Evolutionary conservation across 768 basidiomycete genomes (phyloP).

Genomic region (Asterophora parasitica): DNA sequence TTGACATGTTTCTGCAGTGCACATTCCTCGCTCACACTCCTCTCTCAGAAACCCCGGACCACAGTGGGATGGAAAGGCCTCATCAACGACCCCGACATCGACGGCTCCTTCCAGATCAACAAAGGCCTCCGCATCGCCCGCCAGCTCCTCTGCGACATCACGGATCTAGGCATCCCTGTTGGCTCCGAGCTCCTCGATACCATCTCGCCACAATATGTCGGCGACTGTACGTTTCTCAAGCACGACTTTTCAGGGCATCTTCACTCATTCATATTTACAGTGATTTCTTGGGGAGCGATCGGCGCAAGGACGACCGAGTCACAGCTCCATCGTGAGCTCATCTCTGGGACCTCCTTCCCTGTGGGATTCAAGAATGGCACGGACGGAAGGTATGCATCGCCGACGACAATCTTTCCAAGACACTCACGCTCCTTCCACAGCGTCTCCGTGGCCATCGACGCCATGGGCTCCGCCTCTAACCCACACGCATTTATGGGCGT

Average conservation of each 20-base stretch:
- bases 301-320: slow-evolving; percentile 97
- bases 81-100: too few relatives aligned
- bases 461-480: too few relatives aligned
- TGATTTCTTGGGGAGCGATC: slow-evolving; percentile 92
- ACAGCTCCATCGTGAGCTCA: slow-evolving; percentile 94
- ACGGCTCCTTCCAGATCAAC: too few relatives aligned
- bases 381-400: too few relatives aligned
- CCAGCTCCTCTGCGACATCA: slow-evolving; percentile 85
- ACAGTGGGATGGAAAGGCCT: too few relatives aligned
- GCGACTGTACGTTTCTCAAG: slow-evolving; percentile 64
- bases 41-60: too few relatives aligned
- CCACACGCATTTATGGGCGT: slow-evolving; percentile 97
- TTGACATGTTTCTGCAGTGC: slow-evolving; percentile 83
- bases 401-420: too few relatives aligned
- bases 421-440: too few relatives aligned
- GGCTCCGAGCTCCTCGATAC: slow-evolving; percentile 91
- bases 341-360: slow-evolving; percentile 94
- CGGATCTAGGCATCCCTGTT: slow-evolving; percentile 93
- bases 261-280: slow-evolving; percentile 26
- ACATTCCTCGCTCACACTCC: slow-evolving; percentile 94
- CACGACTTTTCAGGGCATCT: too few relatives aligned
- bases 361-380: slow-evolving; percentile 94
- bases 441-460: slow-evolving; percentile 84
- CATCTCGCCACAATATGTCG: slow-evolving; percentile 73
- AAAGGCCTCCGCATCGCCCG: slow-evolving; percentile 89